phyloP scores from a whole-genome alignment of 1,284 basidiomycete genomes.

The Fomitopsis palustris region DNA sequence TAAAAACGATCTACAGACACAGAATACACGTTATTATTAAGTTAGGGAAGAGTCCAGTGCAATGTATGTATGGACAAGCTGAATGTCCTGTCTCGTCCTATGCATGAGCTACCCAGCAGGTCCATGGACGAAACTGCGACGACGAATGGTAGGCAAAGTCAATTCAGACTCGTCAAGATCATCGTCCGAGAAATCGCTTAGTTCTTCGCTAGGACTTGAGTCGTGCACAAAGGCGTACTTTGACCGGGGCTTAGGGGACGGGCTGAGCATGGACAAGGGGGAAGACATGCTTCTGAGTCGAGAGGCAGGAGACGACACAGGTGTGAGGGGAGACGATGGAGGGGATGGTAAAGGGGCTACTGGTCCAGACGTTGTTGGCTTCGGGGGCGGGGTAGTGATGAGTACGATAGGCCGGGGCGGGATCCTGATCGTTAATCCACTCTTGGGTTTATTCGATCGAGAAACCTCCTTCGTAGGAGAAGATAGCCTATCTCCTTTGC shows the following conservation, averaged over 20 bases:
- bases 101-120: too few relatives aligned
- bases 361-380: background rate
- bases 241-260: background rate
- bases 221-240: background rate
- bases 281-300: background rate
- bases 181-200: background rate
- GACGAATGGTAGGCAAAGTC: background rate
- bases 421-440: conserved; percentile 18
- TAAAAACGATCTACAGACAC: background rate
- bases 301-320: background rate
- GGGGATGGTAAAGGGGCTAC: background rate
- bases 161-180: background rate
- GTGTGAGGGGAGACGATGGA: background rate
- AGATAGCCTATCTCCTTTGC: conserved; percentile 4
- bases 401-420: conserved; percentile 18
- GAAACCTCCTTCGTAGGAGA: background rate
- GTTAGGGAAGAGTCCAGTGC: background rate
- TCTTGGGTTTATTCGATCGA: background rate
- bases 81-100: background rate
- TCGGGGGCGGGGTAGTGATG: conserved; percentile 8
- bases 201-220: background rate
- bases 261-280: background rate
- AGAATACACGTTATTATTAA: conserved; percentile 1
- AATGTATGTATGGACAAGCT: too few relatives aligned
- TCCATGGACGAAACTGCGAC: background rate